A percentile compares a stretch with the other conserved stretches of the same genome.
phyloP scores from a whole-genome alignment of 768 basidiomycete species.

The Glaciozyma antarctica region DNA sequence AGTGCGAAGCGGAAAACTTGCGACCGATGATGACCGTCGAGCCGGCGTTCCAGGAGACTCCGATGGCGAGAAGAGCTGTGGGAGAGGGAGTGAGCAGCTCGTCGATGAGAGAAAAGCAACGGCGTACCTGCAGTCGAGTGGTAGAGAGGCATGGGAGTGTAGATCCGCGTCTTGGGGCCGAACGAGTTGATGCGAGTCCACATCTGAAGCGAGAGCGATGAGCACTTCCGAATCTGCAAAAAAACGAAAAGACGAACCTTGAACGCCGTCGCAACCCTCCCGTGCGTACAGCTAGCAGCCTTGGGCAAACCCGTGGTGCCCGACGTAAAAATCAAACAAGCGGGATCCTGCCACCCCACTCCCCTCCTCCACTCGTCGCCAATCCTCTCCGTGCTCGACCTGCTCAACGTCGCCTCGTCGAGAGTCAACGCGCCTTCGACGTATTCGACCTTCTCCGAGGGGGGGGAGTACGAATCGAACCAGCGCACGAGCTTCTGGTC shows the following conservation, averaged over 20 bases:
- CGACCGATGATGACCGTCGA: slow-evolving; percentile 26
- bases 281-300: slow-evolving; percentile 16
- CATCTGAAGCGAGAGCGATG: slow-evolving; percentile 8
- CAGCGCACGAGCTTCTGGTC: slow-evolving; percentile 6
- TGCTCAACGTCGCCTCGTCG: not conserved
- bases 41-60: slow-evolving; percentile 16
- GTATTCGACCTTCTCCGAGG: not conserved
- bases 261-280: slow-evolving; percentile 10
- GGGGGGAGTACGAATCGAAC: slow-evolving; percentile 12
- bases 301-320: slow-evolving; percentile 21
- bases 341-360: slow-evolving; percentile 15
- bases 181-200: slow-evolving; percentile 20
- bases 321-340: slow-evolving; percentile 26
- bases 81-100: not conserved
- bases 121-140: slow-evolving; percentile 14
- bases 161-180: slow-evolving; percentile 18
- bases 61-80: slow-evolving; percentile 11
- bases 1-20: slow-evolving; percentile 23
- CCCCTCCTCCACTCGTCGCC: slow-evolving; percentile 17
- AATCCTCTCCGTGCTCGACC: slow-evolving; percentile 1
- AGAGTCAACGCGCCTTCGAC: slow-evolving; percentile 7
- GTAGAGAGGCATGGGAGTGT: slow-evolving; percentile 29
- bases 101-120: not conserved
- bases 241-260: not conserved
- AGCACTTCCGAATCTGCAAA: not conserved